These are phyloP conservation scores for Xylaria cubensis DNA, from an alignment of 495 filamentous ascomycete genomes.

Conservation along the genomic window DNA sequence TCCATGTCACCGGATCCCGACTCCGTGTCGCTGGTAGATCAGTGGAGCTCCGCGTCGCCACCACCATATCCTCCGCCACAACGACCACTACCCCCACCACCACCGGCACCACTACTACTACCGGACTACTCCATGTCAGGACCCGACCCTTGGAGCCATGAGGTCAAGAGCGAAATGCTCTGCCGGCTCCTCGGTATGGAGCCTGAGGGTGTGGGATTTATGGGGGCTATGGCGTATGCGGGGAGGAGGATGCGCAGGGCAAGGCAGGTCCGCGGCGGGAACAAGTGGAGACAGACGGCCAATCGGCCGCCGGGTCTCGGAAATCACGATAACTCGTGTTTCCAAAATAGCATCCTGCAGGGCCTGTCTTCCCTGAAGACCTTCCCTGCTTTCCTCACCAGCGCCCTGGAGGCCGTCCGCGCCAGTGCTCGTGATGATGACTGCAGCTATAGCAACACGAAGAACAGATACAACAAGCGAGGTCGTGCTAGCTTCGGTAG, in stretches of 20 bases:
- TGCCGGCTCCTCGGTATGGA: conserved; percentile 71
- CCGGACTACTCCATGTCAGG: too few relatives aligned
- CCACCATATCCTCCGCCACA: too few relatives aligned
- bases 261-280: too few relatives aligned
- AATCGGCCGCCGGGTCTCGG: conserved; percentile 77
- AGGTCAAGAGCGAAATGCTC: conserved; percentile 72
- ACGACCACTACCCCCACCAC: too few relatives aligned
- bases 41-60: too few relatives aligned
- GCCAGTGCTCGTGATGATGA: too few relatives aligned
- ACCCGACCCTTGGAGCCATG: conserved; percentile 39
- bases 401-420: conserved; percentile 29
- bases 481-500: too few relatives aligned
- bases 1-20: too few relatives aligned
- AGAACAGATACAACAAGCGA: too few relatives aligned
- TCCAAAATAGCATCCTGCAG: conserved; percentile 95
- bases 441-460: too few relatives aligned
- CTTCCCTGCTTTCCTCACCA: conserved; percentile 60
- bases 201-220: not conserved
- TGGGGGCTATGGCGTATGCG: conserved; percentile 45
- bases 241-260: conserved; percentile 34
- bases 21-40: too few relatives aligned
- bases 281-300: conserved; percentile 38
- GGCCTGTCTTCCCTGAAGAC: conserved; percentile 77
- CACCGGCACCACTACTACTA: too few relatives aligned
- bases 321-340: conserved; percentile 95